Evolutionary conservation across 805 yeast species (phyloP).

Genomic region (Saccharomycopsis javanensis): DNA sequence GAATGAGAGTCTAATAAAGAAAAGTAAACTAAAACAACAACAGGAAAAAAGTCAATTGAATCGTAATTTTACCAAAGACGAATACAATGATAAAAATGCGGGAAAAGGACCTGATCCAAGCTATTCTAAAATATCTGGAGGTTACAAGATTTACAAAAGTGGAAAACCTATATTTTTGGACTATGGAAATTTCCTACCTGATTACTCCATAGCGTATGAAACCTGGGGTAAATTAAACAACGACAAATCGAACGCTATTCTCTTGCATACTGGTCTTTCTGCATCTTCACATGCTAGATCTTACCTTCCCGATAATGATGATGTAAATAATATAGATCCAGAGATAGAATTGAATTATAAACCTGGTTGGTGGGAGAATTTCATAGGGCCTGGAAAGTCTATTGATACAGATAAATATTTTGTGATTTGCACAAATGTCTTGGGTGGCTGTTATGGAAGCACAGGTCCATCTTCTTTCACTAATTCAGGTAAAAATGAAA

Average conservation of each 20-base stretch:
- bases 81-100: neutral
- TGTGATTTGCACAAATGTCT: conserved; percentile 80
- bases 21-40: neutral
- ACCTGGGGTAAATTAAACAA: conserved; percentile 75
- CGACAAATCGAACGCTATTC: conserved; percentile 58
- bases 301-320: conserved; percentile 48
- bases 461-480: conserved; percentile 89
- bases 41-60: neutral
- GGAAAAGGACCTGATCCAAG: conserved; percentile 82
- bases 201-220: conserved; percentile 80
- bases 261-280: conserved; percentile 83
- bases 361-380: conserved; percentile 94
- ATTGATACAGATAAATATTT: conserved; percentile 76
- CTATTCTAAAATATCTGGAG: conserved; percentile 59
- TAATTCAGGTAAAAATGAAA: conserved; percentile 33
- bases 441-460: conserved; percentile 93
- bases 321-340: neutral
- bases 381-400: conserved; percentile 69
- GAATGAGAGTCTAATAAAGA: conserved; percentile 2
- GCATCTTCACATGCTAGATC: conserved; percentile 93
- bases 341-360: conserved; percentile 22
- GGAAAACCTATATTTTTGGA: conserved; percentile 60
- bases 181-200: conserved; percentile 69
- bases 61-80: neutral
- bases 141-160: conserved; percentile 51